Evolutionary conservation across 352 stramenopile species (phyloP).

Genomic region (Globisporangium irregulare): DNA sequence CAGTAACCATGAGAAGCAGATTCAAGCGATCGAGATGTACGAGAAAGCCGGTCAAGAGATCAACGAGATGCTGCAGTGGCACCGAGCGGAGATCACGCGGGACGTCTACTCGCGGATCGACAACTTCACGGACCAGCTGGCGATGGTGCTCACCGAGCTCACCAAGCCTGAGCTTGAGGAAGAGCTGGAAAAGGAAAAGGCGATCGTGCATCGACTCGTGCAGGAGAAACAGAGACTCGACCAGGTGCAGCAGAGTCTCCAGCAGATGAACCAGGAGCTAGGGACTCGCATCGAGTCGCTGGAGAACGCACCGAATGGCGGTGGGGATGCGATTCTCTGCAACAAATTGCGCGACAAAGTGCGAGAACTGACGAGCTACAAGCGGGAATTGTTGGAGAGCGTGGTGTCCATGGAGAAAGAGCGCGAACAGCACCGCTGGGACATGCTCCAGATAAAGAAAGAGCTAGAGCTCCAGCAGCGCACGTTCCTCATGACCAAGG

Average conservation of each 20-base stretch:
- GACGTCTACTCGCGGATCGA: constrained; percentile 31
- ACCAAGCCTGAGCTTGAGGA: constrained; percentile 37
- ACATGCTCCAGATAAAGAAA: constrained; percentile 28
- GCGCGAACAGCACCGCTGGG: constrained; percentile 33
- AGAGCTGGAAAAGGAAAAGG: constrained; percentile 27
- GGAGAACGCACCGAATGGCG: constrained; percentile 32
- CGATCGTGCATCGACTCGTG: constrained; percentile 24
- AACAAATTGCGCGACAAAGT: constrained; percentile 42
- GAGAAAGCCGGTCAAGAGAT: constrained; percentile 43
- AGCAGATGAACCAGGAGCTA: constrained; percentile 24
- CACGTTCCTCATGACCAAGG: constrained; percentile 43
- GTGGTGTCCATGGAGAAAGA: constrained; percentile 32
- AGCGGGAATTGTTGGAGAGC: constrained; percentile 22
- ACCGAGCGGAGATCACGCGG: constrained; percentile 21
- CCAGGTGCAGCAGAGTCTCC: constrained; percentile 17
- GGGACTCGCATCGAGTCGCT: constrained; percentile 30
- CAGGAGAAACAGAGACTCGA: constrained; percentile 34
- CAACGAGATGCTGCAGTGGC: constrained; percentile 25
- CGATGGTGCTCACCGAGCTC: constrained; percentile 24
- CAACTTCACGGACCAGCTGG: constrained; percentile 29
- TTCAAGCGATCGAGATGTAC: constrained; percentile 56
- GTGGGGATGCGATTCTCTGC: constrained; percentile 49
- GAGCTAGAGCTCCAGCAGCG: constrained; percentile 36
- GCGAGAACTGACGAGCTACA: constrained; percentile 20
- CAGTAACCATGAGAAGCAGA: constrained; percentile 30